phyloP scores from a whole-genome alignment of 2,329 filamentous ascomycete genomes.

The Cyphellophora europaea region DNA sequence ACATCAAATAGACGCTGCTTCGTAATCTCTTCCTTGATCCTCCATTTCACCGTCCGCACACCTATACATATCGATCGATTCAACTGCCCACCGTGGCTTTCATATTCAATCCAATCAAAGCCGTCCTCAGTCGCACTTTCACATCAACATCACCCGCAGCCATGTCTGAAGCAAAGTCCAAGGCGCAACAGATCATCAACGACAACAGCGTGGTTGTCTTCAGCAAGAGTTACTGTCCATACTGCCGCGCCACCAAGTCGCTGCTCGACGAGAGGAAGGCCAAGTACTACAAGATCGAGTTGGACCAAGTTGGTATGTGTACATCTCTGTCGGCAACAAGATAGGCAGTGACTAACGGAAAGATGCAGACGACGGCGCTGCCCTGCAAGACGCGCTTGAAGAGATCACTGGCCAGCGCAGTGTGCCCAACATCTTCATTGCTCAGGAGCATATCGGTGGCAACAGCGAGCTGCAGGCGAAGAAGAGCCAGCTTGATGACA shows the following conservation, averaged over 20 bases:
- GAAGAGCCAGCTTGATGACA: constrained; percentile 51
- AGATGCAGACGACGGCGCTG: constrained; percentile 70
- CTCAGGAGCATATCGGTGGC: constrained; percentile 83
- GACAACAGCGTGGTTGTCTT: constrained; percentile 90
- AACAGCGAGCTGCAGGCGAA: constrained; percentile 78
- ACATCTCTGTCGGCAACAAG: neutral
- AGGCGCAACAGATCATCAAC: constrained; percentile 79
- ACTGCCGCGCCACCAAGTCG: constrained; percentile 73
- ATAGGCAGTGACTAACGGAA: neutral
- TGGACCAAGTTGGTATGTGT: constrained; percentile 71
- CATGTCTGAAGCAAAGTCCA: constrained; percentile 76
- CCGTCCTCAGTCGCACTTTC: neutral
- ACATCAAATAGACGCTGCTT: too few relatives aligned
- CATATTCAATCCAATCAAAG: neutral
- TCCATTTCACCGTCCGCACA: constrained; percentile 1
- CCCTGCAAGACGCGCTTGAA: constrained; percentile 72
- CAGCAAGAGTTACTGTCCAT: constrained; percentile 94
- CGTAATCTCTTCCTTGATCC: too few relatives aligned
- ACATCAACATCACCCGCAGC: constrained; percentile 32
- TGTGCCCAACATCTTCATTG: constrained; percentile 94
- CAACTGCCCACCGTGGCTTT: too few relatives aligned
- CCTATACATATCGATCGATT: neutral
- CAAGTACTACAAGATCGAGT: constrained; percentile 67
- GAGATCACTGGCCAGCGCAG: constrained; percentile 75
- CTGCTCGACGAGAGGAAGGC: constrained; percentile 61